Percentiles rank a stretch among this genome's conserved stretches.
Conservation (phyloP, 495 filamentous ascomycete genomes). For the Melanomma pulvis-pyrius region DNA sequence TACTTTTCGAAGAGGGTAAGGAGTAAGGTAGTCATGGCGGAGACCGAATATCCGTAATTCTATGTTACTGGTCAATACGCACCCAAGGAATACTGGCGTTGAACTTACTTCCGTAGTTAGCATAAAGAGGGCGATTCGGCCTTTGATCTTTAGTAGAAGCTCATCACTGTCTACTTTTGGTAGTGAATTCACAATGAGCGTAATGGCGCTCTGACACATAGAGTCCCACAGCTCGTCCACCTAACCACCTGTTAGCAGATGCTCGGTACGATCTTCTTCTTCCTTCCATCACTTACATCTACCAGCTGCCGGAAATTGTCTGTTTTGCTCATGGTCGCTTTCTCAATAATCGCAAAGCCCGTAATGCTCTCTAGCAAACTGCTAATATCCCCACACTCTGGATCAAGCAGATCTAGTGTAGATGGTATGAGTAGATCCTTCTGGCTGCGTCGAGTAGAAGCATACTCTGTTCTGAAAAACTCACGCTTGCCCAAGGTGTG, state of each 20-base stretch:
- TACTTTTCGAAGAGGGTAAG: conserved; percentile 90
- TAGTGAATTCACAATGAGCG: conserved; percentile 75
- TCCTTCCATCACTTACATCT: conserved; percentile 59
- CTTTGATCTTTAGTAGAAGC: conserved; percentile 85
- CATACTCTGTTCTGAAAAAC: conserved; percentile 87
- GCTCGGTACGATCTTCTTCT: neutral
- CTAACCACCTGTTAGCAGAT: conserved; percentile 47
- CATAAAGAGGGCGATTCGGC: conserved; percentile 89
- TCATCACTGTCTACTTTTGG: conserved; percentile 80
- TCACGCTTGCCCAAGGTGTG: conserved; percentile 91
- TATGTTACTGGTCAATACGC: conserved; percentile 5
- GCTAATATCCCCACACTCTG: conserved; percentile 75
- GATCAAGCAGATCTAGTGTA: conserved; percentile 68
- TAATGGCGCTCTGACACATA: conserved; percentile 87
- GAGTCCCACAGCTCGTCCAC: conserved; percentile 98
- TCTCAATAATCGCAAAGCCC: conserved; percentile 96
- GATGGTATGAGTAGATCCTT: conserved; percentile 84
- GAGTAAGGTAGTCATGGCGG: conserved; percentile 76
- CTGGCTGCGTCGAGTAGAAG: conserved; percentile 82
- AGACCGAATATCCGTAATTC: conserved; percentile 84
- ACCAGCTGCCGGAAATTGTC: conserved; percentile 77
- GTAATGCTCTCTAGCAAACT: conserved; percentile 89
- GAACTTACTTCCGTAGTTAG: conserved; percentile 88
- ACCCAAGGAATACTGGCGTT: neutral
- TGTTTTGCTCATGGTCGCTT: conserved; percentile 84